Evolutionary conservation across 345 rosid genomes (phyloP), one percentile per base, ranked within the genome.

Genomic region (Rubroshorea leprosula): DNA sequence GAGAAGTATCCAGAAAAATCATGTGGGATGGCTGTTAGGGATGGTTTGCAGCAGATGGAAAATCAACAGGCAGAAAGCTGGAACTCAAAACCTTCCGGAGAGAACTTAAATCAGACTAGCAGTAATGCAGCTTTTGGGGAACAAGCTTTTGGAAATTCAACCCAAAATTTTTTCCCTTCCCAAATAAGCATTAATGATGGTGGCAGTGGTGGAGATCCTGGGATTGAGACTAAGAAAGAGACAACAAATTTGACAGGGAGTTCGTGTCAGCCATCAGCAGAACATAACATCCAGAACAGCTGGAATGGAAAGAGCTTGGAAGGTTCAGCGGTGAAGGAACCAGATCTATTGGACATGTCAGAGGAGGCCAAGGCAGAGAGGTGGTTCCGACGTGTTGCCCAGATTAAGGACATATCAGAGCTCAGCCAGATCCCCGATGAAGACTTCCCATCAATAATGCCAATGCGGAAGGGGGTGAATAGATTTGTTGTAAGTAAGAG

Each of bases 311-410:
- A 82, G 83, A 89, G 92, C 73, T 72, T 90, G 75, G 97, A 89
- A 73, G 97, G 97, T 20, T 93, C 97, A 21, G 83, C 83, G 10
- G 95, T 87, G 51, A 87, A 85, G 62, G 95, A 87, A 65, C 75
- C 89, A 5, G 85, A 90, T 72, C 81, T 87, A 55, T 57, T 93
- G 80, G 99, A 93, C 74, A 87, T 93, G 99, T 93, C 99, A 0
- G 95, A 89, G 81, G 99, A 90, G 84, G 96, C 96, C 5, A 93
- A 90, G 74, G 86, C 99, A 0, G 99, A 90, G 79, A 83, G 99
- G 65, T 93, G 99, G 99, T 93, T 87, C 69, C 71, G 79, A 38
- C 78, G 97, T 0, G 97, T 77, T 49, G 95, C 96, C 12, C 96
- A 93, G 71, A 90, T 93, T 14, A 85, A 93, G 62, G 92, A 93